Base-by-base conservation (phyloP, 805 yeast genomes). In the Kluyveromyces aestuarii region DNA sequence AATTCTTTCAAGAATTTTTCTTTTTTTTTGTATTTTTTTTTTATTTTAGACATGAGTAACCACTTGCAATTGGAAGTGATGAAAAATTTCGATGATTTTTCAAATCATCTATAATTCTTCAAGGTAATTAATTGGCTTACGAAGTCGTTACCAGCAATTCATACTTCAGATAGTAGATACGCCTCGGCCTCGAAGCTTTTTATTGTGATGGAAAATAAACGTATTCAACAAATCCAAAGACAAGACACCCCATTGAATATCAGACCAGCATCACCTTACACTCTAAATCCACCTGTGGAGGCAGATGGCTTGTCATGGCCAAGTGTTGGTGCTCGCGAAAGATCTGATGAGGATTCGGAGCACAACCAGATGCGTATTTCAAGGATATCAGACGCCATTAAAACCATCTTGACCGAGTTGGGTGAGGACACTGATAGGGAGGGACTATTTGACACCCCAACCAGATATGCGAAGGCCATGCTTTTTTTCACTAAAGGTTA, bases 241-340 rank as follows among this genome's bases (percentile, higher is more conserved):
- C 50, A 50, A 16, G 69, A 63, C 45, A 78, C 89, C 0, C 90
- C 90, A 14, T 70, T 84, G 49, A 82, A 77, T 55, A 82, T 88
- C 2, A 73, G 89, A 59, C 87, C 88, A 1, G 89, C 90, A 0
- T 80, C 89, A 5, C 95, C 96, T 18, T 84, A 82, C 63, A 85
- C 95, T 2, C 65, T 84, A 47, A 82, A 80, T 54, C 90, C 96
- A 0, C 93, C 96, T 17, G 83, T 89, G 35, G 96, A 88, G 60
- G 80, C 76, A 41, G 96, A 87, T 66, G 96, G 96, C 0, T 75
- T 91, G 43, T 87, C 96, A 41, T 91, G 96, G 96, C 98, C 97
- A 16, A 81, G 90, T 16, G 58, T 74, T 3, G 98, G 98, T 8
- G 91, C 99, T 7, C 72, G 95, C 49, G 67, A 64, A 27, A 73